Evolutionary conservation across 768 basidiomycete species (phyloP), one percentile per base, ranked within the genome.

Genomic region (Mycena metata): DNA sequence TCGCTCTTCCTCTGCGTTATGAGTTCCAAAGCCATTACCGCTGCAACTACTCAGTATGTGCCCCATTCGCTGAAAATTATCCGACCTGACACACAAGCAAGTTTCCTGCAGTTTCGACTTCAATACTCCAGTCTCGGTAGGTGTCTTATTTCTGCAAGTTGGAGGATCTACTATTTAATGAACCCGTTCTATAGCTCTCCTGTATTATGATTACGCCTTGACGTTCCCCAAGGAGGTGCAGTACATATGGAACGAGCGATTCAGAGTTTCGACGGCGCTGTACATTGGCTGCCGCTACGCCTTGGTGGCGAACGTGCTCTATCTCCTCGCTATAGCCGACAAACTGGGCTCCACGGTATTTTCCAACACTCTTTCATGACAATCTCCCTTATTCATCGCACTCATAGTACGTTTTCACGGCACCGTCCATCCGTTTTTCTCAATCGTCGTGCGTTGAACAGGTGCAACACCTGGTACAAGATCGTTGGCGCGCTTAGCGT

Each of bases 281-380:
- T 80, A 79, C 67, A 64, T 76, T 19, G 70, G 76, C 17, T 81
- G 78, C 54, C 77, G 80, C 24, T 81, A 81, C 49, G 80, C 79
- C 5, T 69, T 81, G 43, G 35, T 77, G 8, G 79, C 75, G 12
- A 81, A 81, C 51, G 61, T 80, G 7, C 64, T 80, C 15, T 80
- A 78, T 66, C 66, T 79, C 1, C 70, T 81, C 19, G 75, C 69
- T 21, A 76, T 80, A 1, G 54, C 72, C 0, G 60, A 71, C n/a
- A 69, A 72, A 39, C 69, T 79, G 5, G 58, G 59, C 13, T 61
- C 61, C 19, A 74, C 69, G 75, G 76, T 74, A 39, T n/a, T n/a
- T n/a, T n/a, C n/a, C n/a, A n/a, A n/a, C n/a, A n/a, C n/a, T n/a
- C n/a, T n/a, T n/a, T n/a, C n/a, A n/a, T n/a, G n/a, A n/a, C n/a